A percentile compares a stretch with the other conserved stretches of the same genome.
Conservation (phyloP, 2,329 filamentous ascomycete species). For the Lecanicillium sp. region DNA sequence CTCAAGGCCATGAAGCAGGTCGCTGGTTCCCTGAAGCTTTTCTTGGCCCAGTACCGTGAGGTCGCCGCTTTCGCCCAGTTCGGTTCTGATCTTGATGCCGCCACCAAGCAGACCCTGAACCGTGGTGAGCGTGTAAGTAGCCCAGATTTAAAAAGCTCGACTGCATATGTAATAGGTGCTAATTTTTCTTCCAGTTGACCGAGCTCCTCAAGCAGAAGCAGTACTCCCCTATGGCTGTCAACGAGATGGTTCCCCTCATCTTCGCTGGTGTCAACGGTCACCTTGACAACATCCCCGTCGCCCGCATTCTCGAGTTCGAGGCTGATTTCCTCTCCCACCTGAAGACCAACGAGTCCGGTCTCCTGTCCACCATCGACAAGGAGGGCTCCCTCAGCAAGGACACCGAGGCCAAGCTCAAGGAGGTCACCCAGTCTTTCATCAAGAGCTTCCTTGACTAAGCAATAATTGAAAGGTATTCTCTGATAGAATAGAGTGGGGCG, state of each 20-base stretch:
- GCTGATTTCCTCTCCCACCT: constrained; percentile 88
- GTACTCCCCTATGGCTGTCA: constrained; percentile 96
- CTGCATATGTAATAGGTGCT: constrained; percentile 9
- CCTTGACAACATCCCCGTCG: constrained; percentile 82
- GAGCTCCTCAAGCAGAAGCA: constrained; percentile 99
- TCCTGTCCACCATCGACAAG: constrained; percentile 84
- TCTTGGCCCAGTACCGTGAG: constrained; percentile 99
- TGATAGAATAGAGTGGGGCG: constrained; percentile 26
- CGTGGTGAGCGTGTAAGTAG: constrained; percentile 78
- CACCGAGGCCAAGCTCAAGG: constrained; percentile 73
- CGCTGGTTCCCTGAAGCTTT: constrained; percentile 98
- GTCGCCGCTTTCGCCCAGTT: constrained; percentile 99
- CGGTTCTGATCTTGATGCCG: constrained; percentile 97
- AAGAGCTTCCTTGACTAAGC: constrained; percentile 74
- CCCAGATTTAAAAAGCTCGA: constrained; percentile 33
- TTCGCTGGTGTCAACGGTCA: constrained; percentile 98
- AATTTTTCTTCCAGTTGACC: constrained; percentile 52
- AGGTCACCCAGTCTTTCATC: constrained; percentile 73
- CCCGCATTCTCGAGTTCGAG: constrained; percentile 92
- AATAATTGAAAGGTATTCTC: constrained; percentile 18
- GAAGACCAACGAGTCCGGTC: constrained; percentile 79
- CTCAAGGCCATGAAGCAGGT: constrained; percentile 99
- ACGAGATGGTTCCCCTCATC: constrained; percentile 99
- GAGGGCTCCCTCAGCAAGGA: constrained; percentile 96
- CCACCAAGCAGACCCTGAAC: constrained; percentile 96